These are phyloP conservation scores for Lachnellula arida DNA, from an alignment of 2,329 filamentous ascomycete genomes.

Conservation along the genomic window DNA sequence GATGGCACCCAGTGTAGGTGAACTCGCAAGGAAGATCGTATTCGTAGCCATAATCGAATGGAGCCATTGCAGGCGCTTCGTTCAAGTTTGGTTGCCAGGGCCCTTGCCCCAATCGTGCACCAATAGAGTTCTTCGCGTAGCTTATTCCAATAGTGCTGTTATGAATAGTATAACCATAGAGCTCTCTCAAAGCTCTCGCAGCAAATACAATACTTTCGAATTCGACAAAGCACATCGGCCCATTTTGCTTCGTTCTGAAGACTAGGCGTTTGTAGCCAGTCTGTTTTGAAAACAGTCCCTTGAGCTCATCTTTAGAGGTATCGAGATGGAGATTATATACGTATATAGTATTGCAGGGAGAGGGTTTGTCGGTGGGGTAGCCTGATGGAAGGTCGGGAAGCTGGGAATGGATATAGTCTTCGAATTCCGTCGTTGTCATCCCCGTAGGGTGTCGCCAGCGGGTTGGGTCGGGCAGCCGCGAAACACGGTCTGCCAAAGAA, in stretches of 20 bases:
- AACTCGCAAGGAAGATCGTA: constrained; percentile 28
- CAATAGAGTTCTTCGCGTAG: constrained; percentile 95
- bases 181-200: constrained; percentile 81
- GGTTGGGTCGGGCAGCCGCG: neutral
- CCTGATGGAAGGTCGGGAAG: constrained; percentile 73
- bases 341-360: constrained; percentile 95
- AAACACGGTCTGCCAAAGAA: neutral
- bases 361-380: constrained; percentile 93
- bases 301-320: constrained; percentile 91
- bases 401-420: constrained; percentile 41
- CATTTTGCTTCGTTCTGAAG: constrained; percentile 91
- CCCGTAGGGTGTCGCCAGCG: neutral
- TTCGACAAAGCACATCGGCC: constrained; percentile 98
- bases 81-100: too few relatives aligned
- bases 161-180: constrained; percentile 81
- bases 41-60: constrained; percentile 10
- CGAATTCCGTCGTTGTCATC: too few relatives aligned
- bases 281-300: constrained; percentile 86
- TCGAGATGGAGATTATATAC: constrained; percentile 94
- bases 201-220: constrained; percentile 92
- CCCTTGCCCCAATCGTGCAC: constrained; percentile 73
- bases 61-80: neutral
- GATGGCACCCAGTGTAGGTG: constrained; percentile 31
- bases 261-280: constrained; percentile 93
- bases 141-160: constrained; percentile 91